Evolutionary conservation across 176 grass and related monocot genomes (phyloP), one percentile per base, ranked within the genome.

Genomic region (Aegilops tauschii): DNA sequence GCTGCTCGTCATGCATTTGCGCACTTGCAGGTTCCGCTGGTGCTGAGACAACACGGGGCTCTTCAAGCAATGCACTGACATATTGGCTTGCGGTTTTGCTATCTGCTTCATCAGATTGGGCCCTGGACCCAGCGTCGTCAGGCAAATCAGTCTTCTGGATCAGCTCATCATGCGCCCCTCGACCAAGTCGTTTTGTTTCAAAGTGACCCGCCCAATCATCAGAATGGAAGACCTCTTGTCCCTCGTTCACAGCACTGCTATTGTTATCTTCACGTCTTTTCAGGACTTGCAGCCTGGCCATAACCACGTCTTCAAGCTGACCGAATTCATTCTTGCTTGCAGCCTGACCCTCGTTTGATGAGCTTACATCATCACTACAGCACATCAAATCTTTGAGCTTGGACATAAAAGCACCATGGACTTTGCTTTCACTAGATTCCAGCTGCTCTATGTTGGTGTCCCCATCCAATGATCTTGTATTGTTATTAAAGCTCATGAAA

Each of bases 241-340:
- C 54, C 3, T 37, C 88, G 1, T 54, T 30, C 47, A 35, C 29
- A 50, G 8, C 2, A 3, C 59, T 77, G 44, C 61, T 59, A 85
- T 16, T 80, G 81, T 79, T 30, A 1, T 83, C 79, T 54, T 58
- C 66, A 58, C 88, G 80, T 10, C 62, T 78, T 81, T 79, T 73
- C 21, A 91, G 76, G 54, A 87, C 59, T 63, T 56, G 86, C 73
- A 90, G 52, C 78, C 88, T 86, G 28, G 81, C 81, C 85, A 93
- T 85, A 61, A 82, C 85, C 72, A 36, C 73, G 72, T 80, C 82
- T 77, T 90, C 42, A 47, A 84, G 59, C 67, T 45, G 80, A 83
- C 86, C 73, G 61, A 31, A 61, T 47, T 52, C 70, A 23, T 45
- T 75, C 21, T 28, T 17, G 16, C 34, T 83, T 32, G 27, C 17